A percentile compares a stretch with the other conserved stretches of the same genome.
Conservation (phyloP, 2,329 filamentous ascomycete genomes). For the Onygenales sp. region DNA sequence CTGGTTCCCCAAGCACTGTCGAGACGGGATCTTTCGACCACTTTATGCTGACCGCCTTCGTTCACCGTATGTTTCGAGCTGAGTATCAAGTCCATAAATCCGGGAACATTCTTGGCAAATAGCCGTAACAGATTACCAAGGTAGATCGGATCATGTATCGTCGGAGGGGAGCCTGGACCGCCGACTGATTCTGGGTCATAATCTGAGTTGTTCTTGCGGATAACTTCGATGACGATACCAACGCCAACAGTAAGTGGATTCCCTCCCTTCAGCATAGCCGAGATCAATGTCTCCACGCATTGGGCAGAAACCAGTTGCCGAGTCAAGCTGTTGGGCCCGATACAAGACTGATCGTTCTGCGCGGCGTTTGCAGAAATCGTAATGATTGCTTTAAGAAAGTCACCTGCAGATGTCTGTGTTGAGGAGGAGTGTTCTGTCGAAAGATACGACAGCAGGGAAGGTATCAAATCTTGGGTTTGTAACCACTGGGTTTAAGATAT, state of each 20-base stretch:
- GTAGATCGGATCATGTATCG: conserved; percentile 87
- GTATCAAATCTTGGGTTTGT: conserved; percentile 78
- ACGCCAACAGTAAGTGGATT: conserved; percentile 94
- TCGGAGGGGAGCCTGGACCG: conserved; percentile 68
- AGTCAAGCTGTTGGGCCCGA: conserved; percentile 93
- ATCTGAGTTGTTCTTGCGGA: conserved; percentile 98
- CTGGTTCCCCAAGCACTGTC: conserved; percentile 82
- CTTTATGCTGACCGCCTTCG: conserved; percentile 43
- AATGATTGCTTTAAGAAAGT: conserved; percentile 97
- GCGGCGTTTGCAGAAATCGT: conserved; percentile 98
- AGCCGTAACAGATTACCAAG: conserved; percentile 79
- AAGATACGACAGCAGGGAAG: conserved; percentile 75
- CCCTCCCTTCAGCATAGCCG: conserved; percentile 84
- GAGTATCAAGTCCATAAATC: conserved; percentile 86
- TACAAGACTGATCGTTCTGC: conserved; percentile 97
- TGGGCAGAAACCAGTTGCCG: conserved; percentile 81
- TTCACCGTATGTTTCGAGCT: conserved; percentile 54
- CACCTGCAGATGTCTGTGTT: conserved; percentile 90
- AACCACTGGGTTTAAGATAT: conserved; percentile 59
- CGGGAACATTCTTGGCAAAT: conserved; percentile 83
- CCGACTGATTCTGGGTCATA: conserved; percentile 89
- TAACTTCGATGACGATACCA: conserved; percentile 95
- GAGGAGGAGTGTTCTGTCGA: conserved; percentile 76
- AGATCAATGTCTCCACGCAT: conserved; percentile 76
- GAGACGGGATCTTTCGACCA: conserved; percentile 62